A percentile compares a stretch with the other conserved stretches of the same genome.
Conservation (phyloP, 345 rosid species). For the Citrus inodora region DNA sequence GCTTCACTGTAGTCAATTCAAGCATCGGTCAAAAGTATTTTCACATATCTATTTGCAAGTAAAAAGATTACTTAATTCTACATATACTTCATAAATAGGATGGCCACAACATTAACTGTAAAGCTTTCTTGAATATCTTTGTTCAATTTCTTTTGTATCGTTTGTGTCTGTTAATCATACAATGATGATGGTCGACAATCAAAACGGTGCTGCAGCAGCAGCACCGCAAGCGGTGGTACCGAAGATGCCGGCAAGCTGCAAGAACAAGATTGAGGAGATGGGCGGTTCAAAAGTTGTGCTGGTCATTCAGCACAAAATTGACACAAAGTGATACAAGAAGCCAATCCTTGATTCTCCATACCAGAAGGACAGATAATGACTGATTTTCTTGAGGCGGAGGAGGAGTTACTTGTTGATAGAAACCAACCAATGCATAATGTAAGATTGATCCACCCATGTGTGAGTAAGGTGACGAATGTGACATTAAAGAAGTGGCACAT, state of each 20-base stretch:
- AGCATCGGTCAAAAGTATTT: too few species aligned
- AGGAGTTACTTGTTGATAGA: neutral
- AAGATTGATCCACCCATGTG: neutral
- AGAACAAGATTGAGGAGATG: neutral
- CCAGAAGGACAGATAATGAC: neutral
- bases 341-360: neutral
- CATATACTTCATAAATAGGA: too few species aligned
- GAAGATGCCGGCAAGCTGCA: neutral
- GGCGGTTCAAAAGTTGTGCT: neutral
- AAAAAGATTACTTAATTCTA: too few species aligned
- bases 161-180: too few species aligned
- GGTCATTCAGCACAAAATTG: neutral
- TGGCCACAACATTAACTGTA: too few species aligned
- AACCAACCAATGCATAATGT: neutral
- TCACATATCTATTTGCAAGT: too few species aligned
- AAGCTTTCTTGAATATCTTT: too few species aligned
- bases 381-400: neutral
- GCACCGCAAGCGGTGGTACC: neutral
- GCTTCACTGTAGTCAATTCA: too few species aligned
- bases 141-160: too few species aligned
- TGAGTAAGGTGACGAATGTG: neutral
- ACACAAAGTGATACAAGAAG: neutral
- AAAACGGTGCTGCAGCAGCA: neutral
- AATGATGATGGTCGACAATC: neutral
- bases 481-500: neutral